Percentiles rank a stretch among this genome's conserved stretches.
phyloP scores from a whole-genome alignment of 2,329 filamentous ascomycete genomes.

The Botryosphaeria dothidea region DNA sequence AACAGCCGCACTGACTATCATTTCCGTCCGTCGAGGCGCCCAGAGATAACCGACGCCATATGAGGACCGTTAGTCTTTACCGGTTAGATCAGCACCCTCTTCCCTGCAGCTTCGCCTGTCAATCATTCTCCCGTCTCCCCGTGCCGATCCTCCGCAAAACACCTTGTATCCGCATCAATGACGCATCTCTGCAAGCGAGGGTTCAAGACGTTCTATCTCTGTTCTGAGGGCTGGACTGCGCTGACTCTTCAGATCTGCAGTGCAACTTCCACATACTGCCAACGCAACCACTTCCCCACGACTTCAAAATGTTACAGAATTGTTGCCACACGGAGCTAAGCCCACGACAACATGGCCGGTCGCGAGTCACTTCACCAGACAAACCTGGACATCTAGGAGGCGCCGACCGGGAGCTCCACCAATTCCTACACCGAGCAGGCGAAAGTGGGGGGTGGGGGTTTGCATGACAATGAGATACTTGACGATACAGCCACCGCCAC shows the following conservation, averaged over 20 bases:
- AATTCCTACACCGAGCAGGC: background rate
- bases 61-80: background rate
- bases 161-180: background rate
- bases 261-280: background rate
- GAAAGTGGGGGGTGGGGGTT: background rate
- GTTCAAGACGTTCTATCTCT: background rate
- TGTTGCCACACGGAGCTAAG: too few relatives aligned
- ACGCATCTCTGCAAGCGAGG: background rate
- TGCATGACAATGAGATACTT: too few relatives aligned
- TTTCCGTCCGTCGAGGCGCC: background rate
- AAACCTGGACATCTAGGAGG: background rate
- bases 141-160: background rate
- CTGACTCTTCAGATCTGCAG: background rate
- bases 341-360: too few relatives aligned
- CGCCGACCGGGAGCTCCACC: background rate
- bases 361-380: background rate
- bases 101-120: background rate
- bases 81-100: background rate
- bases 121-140: background rate
- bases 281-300: background rate
- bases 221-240: background rate
- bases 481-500: background rate
- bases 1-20: background rate
- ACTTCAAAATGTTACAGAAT: background rate
- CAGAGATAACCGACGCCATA: background rate